A percentile compares a stretch with the other conserved stretches of the same genome.
phyloP scores from a whole-genome alignment of 805 yeast genomes.

The Kazachstania bromeliacearum region DNA sequence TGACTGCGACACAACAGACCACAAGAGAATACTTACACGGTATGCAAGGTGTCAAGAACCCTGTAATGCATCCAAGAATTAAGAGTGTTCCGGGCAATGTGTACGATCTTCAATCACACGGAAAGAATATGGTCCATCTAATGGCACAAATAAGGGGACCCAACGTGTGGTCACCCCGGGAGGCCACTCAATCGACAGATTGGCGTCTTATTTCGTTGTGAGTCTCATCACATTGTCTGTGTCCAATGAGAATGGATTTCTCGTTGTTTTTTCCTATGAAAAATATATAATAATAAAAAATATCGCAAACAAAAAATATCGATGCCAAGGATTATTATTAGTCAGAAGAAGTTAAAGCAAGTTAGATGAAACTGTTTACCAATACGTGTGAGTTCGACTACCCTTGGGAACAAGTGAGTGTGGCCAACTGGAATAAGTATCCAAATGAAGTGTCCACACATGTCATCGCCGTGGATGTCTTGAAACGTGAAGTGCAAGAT shows the following conservation, averaged over 20 bases:
- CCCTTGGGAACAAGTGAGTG: slow-evolving; percentile 90
- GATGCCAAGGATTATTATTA: no score
- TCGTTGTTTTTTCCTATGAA: no score
- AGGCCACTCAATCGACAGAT: slow-evolving; percentile 29
- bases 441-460: slow-evolving; percentile 93
- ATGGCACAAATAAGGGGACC: slow-evolving; percentile 34
- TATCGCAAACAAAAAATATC: no score
- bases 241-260: no score
- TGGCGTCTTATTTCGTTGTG: no score
- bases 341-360: no score
- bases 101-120: slow-evolving; percentile 28
- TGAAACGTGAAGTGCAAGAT: slow-evolving; percentile 58
- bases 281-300: no score
- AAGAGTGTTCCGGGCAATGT: slow-evolving; percentile 26
- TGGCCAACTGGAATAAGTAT: slow-evolving; percentile 94
- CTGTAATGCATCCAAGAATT: slow-evolving; percentile 20
- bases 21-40: slow-evolving; percentile 62
- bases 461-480: slow-evolving; percentile 86
- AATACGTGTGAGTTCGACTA: slow-evolving; percentile 63
- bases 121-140: slow-evolving; percentile 28
- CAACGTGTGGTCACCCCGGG: slow-evolving; percentile 28
- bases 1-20: slow-evolving; percentile 51
- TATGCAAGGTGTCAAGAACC: slow-evolving; percentile 28
- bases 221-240: no score
- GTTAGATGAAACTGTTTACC: slow-evolving; percentile 66